Base-by-base conservation (phyloP, 2,329 filamentous ascomycete species). In the Claviceps sorghi region DNA sequence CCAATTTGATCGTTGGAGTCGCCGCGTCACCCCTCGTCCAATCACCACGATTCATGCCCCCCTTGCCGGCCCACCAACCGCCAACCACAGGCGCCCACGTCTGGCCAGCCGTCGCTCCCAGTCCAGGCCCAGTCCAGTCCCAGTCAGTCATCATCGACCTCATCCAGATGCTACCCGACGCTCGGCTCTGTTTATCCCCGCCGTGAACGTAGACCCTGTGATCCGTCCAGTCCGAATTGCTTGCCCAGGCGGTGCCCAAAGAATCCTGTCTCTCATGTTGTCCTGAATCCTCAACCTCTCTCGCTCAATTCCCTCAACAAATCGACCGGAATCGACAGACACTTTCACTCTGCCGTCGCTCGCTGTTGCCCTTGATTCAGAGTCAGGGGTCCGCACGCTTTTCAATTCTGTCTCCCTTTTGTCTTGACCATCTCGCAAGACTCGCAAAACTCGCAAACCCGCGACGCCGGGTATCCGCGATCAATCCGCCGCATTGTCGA, bases 401-500 rank as follows among this genome's bases (percentile, higher is more conserved):
- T 15, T 26, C 43, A 11, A 9, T 9, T 32, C 36, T 22, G 19
- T 15, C 32, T 45, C 32, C 21, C 21, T 30, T 15, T 40, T 40
- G 8, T 40, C 19, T 26, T 26, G 1, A 2, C 40, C 17, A n/a
- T n/a, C 21, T 29, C 26, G 42, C 13, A 21, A 17, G 13, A 15
- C 43, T 34, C 44, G 36, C 50, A 32, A n/a, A 34, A 54, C 43
- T 34, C 44, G 36, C 50, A 32, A n/a, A 34, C 54, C 52, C 55
- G 55, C 50, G 49, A 53, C 55, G 52, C 54, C 52, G 51, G 53
- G 52, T 48, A 54, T 52, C 56, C 48, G 57, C 52, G 54, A 57
- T 47, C 52, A 60, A 67, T 60, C 63, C 67, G 67, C 62, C 67
- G 64, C 61, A 62, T 66, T 69, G 67, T 69, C 67, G 62, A 62